Base-by-base conservation (phyloP, 73 alveolate genomes). In the Symbiodinium pilosum region DNA sequence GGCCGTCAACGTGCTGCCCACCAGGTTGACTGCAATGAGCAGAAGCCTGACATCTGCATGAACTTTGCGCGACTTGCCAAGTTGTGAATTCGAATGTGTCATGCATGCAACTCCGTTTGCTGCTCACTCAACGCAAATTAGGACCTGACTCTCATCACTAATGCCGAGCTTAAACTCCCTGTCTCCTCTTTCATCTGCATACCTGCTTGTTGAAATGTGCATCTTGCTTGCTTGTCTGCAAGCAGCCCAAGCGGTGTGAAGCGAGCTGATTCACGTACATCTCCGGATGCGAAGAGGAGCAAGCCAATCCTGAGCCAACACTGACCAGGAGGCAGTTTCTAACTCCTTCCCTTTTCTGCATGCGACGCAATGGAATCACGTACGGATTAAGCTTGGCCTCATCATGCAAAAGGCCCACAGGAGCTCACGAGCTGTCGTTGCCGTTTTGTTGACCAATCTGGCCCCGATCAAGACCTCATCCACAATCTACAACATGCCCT, bases 351-450 rank as follows among this genome's bases (percentile, higher is more conserved):
- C n/a, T n/a, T n/a, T n/a, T n/a, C n/a, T n/a, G n/a, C n/a, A n/a
- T n/a, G 28, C 14, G 54, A 24, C 38, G 20, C 54, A 40, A 14
- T 20, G 21, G 89, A 21, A 83, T 28, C 89, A 34, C 38, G 7
- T 12, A 28, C 21, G 36, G 21, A 18, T 81, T 0, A 20, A 8
- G 89, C 21, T 38, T 24, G 8, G 95, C 14, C 18, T 16, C 95
- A 89, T 89, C 95, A 89, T 89, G 75, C 95, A 64, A 18, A 89
- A 32, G 18, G 95, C 95, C 95, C 95, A 89, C 24, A 59, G 36
- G 75, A 89, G 43, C 54, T 89, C 95, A 32, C 75, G 86, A 20
- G 95, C 75, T 34, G 87, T 42, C 52, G 32, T 28, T 24, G 73
- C 38, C 73, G 26, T 42, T 41, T 40, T 39, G 87, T 89, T 89